Percentiles rank a stretch among this genome's conserved stretches.
Conservation (phyloP, 129 eudicot genomes). For the Tagetes erecta region DNA sequence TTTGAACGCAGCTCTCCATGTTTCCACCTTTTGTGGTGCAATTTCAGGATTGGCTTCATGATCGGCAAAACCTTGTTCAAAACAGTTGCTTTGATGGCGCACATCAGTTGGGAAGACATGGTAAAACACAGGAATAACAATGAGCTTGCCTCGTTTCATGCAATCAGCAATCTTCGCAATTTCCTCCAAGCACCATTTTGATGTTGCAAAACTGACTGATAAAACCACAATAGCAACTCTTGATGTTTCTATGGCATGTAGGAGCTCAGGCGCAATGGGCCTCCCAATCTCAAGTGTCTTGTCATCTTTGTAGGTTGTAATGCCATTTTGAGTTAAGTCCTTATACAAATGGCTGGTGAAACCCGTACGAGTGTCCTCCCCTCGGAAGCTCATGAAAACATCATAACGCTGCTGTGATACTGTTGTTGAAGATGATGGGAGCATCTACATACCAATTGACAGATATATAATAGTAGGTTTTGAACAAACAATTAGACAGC, state of each 20-base stretch:
- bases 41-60: neutral
- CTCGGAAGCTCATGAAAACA: constrained; percentile 15
- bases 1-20: constrained; percentile 3
- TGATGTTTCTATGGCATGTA: constrained; percentile 3
- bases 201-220: neutral
- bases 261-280: neutral
- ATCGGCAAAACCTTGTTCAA: constrained; percentile 4
- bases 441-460: too few relatives aligned
- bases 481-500: too few relatives aligned
- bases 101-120: neutral
- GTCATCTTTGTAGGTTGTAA: constrained; percentile 2
- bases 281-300: constrained; percentile 17
- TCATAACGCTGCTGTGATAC: neutral
- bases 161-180: constrained; percentile 1
- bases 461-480: too few relatives aligned
- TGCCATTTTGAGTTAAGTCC: constrained; percentile 6
- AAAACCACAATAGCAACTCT: neutral
- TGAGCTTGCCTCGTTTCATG: neutral
- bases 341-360: constrained; percentile 12
- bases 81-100: neutral
- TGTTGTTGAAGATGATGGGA: too few relatives aligned
- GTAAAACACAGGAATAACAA: neutral
- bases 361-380: constrained; percentile 3
- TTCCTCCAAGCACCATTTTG: constrained; percentile 16
- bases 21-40: neutral